These are phyloP conservation scores for Fusarium nelsonii DNA, from an alignment of 2,329 filamentous ascomycete genomes.

Conservation along the genomic window DNA sequence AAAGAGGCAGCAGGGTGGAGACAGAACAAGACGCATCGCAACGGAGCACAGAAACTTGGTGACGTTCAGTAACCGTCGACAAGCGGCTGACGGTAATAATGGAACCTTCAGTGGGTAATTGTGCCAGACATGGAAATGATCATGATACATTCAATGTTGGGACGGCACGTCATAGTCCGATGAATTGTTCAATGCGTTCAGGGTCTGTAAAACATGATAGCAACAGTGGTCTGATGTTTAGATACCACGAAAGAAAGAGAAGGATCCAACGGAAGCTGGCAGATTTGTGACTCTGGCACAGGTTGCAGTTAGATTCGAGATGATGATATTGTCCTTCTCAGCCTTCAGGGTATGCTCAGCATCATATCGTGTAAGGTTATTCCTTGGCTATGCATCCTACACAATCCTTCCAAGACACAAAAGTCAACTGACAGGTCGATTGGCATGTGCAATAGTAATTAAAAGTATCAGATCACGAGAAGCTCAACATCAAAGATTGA, in stretches of 20 bases:
- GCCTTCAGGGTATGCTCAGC: constrained; percentile 6
- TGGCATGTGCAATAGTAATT: constrained; percentile 6
- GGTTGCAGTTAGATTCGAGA: constrained; percentile 13
- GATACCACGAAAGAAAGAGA: background rate
- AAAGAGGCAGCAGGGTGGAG: constrained; percentile 39
- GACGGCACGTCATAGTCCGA: constrained; percentile 14
- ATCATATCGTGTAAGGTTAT: background rate
- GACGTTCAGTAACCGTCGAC: constrained; percentile 27
- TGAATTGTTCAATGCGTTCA: background rate
- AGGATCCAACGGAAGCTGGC: background rate
- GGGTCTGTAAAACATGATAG: background rate
- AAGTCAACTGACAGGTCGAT: constrained; percentile 1
- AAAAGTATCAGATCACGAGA: constrained; percentile 12
- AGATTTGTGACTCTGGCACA: background rate
- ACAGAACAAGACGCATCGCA: constrained; percentile 12
- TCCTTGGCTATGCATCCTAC: background rate
- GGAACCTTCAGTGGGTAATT: constrained; percentile 6
- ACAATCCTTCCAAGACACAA: constrained; percentile 5
- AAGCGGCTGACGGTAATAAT: constrained; percentile 11
- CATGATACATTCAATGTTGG: constrained; percentile 24
- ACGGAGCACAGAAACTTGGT: constrained; percentile 27
- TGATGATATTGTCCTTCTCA: constrained; percentile 14
- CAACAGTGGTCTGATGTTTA: background rate
- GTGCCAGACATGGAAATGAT: constrained; percentile 17
- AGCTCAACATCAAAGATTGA: constrained; percentile 16